phyloP scores from a whole-genome alignment of 352 stramenopile species.

The Phytophthora europaea region DNA sequence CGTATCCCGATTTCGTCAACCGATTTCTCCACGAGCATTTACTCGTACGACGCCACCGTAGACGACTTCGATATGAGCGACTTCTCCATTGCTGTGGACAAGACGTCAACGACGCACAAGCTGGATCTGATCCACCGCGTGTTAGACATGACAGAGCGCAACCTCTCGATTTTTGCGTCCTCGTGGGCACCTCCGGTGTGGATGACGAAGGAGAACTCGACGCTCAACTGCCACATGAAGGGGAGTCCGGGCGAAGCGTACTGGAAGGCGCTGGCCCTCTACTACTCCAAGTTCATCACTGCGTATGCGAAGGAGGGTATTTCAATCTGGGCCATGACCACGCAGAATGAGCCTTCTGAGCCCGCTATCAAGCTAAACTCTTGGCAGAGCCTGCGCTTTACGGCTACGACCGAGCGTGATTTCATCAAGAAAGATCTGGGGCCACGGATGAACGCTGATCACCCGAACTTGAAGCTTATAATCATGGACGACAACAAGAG shows the following conservation, averaged over 20 bases:
- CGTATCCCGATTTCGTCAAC: constrained; percentile 81
- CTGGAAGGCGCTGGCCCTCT: constrained; percentile 71
- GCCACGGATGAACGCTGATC: constrained; percentile 59
- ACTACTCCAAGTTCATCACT: constrained; percentile 85
- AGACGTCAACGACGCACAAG: constrained; percentile 47
- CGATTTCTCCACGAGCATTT: constrained; percentile 79
- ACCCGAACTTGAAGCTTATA: constrained; percentile 84
- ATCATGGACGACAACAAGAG: constrained; percentile 84
- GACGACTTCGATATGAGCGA: constrained; percentile 57
- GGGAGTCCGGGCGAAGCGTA: constrained; percentile 52
- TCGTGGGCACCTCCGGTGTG: constrained; percentile 82
- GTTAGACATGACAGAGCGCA: constrained; percentile 37
- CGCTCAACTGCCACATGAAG: constrained; percentile 55
- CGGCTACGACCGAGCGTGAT: constrained; percentile 40
- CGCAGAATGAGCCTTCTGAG: constrained; percentile 81
- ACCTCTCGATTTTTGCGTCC: constrained; percentile 71
- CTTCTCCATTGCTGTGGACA: constrained; percentile 83
- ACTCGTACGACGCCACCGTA: constrained; percentile 51
- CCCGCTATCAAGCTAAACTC: constrained; percentile 34
- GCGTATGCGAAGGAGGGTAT: constrained; percentile 72
- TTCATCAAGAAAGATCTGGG: constrained; percentile 83
- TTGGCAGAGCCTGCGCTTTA: constrained; percentile 66
- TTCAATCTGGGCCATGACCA: constrained; percentile 75
- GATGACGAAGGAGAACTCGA: constrained; percentile 80
- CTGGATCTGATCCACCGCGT: constrained; percentile 49